Evolutionary conservation across 169 alveolate genomes (phyloP), one percentile per base, ranked within the genome.

Genomic region (Eimeria mitis): DNA sequence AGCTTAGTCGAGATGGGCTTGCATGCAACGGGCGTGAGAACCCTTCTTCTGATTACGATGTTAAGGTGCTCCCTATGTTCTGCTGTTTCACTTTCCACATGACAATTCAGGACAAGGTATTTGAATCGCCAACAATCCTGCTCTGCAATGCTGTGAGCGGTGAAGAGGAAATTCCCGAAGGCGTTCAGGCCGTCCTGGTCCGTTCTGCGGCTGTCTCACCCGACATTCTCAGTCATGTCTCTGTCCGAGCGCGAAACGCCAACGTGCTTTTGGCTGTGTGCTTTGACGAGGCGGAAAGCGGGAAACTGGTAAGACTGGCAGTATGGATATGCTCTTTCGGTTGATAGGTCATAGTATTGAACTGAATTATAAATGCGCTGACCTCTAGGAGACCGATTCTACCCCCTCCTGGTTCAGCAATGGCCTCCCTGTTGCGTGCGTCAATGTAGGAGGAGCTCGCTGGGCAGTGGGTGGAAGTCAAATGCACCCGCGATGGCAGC

Each of bases 191-290:
- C 34, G 97, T 98, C 56, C 96, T 98, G 28, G 97, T 98, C 8
- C 97, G 98, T n/a, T 96, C 98, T 59, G 97, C 98, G 59, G 98
- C 97, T 71, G 98, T 96, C 92, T 97, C 98, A 52, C 99, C 99
- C 6, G 99, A 98, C 96, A 98, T 98, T 52, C 98, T 98, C 90
- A 98, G 99, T 1, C 99, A 98, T 91, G 98, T 98, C 52, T 97
- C 99, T 1, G 99, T 98, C 56, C 97, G 99, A 68, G 99, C 99
- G 42, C 97, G 99, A 68, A 98, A 98, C 97, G 97, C 97, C 71
- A 97, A 98, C 49, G 98, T 97, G 4, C 97, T 98, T 63, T 97
- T 98, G 94, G 97, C 98, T 31, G 98, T 98, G 28, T 97, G 98
- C 89, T 97, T 97, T 96, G 97, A 96, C 84, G 96, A 47, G 42